Conservation (phyloP, 2,329 filamentous ascomycete genomes). For the Setomelanomma holmii region DNA sequence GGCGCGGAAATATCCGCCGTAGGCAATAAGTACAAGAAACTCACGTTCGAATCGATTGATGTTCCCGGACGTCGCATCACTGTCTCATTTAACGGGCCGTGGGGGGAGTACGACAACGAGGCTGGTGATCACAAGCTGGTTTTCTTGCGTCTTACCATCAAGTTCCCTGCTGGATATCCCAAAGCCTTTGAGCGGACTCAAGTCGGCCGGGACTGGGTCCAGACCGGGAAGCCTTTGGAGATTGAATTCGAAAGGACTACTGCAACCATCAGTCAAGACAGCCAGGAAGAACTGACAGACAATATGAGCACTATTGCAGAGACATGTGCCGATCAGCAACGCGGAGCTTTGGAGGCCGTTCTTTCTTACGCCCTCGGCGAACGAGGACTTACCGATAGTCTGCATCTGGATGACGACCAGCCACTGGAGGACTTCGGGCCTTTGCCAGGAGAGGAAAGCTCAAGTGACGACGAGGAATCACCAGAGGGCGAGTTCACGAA, state of each 20-base stretch:
- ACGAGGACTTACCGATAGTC: slow-evolving; percentile 64
- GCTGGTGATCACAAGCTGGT: slow-evolving; percentile 51
- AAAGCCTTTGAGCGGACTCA: slow-evolving; percentile 51
- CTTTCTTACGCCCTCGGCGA: slow-evolving; percentile 68
- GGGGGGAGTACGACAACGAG: slow-evolving; percentile 55
- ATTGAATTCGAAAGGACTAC: slow-evolving; percentile 66
- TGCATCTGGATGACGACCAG: slow-evolving; percentile 62
- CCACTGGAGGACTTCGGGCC: slow-evolving; percentile 51
- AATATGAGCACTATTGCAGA: slow-evolving; percentile 64
- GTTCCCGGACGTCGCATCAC: slow-evolving; percentile 61
- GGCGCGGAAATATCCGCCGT: slow-evolving; percentile 68
- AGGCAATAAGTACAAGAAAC: slow-evolving; percentile 66
- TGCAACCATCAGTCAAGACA: slow-evolving; percentile 59
- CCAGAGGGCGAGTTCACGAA: slow-evolving; percentile 58
- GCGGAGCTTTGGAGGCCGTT: slow-evolving; percentile 67
- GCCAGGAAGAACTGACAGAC: slow-evolving; percentile 55
- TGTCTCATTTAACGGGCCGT: slow-evolving; percentile 67
- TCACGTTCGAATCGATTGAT: slow-evolving; percentile 66
- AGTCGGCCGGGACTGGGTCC: slow-evolving; percentile 7
- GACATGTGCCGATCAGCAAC: slow-evolving; percentile 59
- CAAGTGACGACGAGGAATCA: slow-evolving; percentile 84
- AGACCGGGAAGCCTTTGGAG: slow-evolving; percentile 50
- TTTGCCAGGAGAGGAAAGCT: slow-evolving; percentile 70
- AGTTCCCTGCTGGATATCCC: slow-evolving; percentile 66
- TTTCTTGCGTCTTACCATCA: slow-evolving; percentile 65